These are phyloP conservation scores for Austroboletus novae-zelandiae DNA, from an alignment of 1,284 basidiomycete species.

Conservation along the genomic window DNA sequence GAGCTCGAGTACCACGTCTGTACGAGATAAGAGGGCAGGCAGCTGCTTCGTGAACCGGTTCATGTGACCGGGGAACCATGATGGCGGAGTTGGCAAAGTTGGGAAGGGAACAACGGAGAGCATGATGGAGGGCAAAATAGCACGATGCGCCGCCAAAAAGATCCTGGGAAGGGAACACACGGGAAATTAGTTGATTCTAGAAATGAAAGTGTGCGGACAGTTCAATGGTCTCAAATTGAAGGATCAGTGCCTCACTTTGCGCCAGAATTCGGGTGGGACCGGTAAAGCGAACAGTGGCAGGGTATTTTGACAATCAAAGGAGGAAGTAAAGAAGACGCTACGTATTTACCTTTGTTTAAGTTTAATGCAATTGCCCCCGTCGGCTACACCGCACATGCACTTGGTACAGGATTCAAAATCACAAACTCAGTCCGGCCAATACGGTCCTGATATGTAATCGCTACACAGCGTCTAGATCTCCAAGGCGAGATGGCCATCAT, in stretches of 20 bases:
- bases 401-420: not conserved
- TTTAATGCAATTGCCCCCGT: constrained; percentile 19
- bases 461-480: not conserved
- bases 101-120: constrained; percentile 51
- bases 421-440: not conserved
- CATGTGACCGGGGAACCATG: constrained; percentile 99
- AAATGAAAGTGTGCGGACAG: constrained; percentile 1
- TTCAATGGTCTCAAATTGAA: not conserved
- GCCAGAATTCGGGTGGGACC: not conserved
- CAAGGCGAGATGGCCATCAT: not conserved
- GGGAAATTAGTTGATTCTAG: constrained; percentile 8
- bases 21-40: constrained; percentile 73
- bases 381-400: not conserved
- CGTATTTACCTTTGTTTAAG: constrained; percentile 26
- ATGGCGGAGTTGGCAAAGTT: constrained; percentile 70
- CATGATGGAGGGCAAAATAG: constrained; percentile 26
- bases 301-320: not conserved
- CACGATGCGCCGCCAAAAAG: not conserved
- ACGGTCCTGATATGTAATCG: not conserved
- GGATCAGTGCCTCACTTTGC: not conserved
- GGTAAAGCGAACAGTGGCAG: not conserved
- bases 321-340: constrained; percentile 1
- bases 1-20: constrained; percentile 92
- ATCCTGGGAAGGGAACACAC: constrained; percentile 15
- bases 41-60: constrained; percentile 80